Conservation (phyloP, 208 protist genomes). For the Leishmania braziliensis region DNA sequence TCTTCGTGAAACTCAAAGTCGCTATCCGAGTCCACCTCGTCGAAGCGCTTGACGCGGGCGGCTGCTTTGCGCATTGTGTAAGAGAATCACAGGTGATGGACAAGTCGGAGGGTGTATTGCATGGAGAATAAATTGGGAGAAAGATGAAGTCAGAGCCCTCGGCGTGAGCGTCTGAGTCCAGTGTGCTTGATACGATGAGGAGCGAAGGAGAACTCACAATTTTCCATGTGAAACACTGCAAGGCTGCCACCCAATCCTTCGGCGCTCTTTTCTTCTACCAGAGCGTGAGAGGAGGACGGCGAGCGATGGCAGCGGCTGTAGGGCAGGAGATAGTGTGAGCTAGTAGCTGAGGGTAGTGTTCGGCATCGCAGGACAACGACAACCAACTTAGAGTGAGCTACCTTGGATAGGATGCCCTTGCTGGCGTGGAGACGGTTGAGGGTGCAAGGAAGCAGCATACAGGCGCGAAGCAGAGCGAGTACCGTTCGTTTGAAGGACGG, state of each 20-base stretch:
- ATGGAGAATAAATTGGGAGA: too few relatives aligned
- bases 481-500: not conserved
- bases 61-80: constrained; percentile 3
- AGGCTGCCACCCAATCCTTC: not conserved
- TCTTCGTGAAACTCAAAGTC: constrained; percentile 38
- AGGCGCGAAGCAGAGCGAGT: not conserved
- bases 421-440: not conserved
- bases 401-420: not conserved
- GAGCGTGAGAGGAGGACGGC: not conserved
- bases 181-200: not conserved
- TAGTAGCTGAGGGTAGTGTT: too few relatives aligned
- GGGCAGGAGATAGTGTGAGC: not conserved
- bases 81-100: not conserved
- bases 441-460: not conserved
- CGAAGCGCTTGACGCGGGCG: constrained; percentile 33
- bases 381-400: not conserved
- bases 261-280: not conserved
- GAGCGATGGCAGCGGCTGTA: not conserved
- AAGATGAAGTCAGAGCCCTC: not conserved
- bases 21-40: constrained; percentile 52
- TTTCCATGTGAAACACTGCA: not conserved
- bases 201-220: not conserved
- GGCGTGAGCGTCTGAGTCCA: not conserved
- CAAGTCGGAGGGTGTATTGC: not conserved
- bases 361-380: not conserved